Base-by-base conservation (phyloP, 176 grass and related monocot species). In the Elymus sibiricus region DNA sequence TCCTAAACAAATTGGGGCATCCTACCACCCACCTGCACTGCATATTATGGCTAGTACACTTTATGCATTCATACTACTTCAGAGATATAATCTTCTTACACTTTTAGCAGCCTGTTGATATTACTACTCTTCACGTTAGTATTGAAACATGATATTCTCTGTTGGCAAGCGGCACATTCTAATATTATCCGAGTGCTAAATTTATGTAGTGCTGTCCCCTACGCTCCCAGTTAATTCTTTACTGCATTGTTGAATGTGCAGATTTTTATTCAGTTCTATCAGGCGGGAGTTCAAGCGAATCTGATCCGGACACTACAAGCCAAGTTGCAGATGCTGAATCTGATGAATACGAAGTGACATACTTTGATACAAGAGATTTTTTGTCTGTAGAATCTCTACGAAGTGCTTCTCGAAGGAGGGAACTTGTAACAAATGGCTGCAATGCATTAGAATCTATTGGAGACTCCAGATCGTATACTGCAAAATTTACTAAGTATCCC, bases 261-360 rank as follows among this genome's bases (percentile, higher is more conserved):
- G 95, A 98, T 90, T 98, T 98, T 86, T 98, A 92, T 88, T 98
- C 95, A 78, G 93, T 98, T 79, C 76, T 98, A 75, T 98, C 95
- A 84, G 95, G 92, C 81, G 95, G 93, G 31, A 93, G 89, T 87
- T 87, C 77, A 79, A 98, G 89, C 11, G 93, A 98, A 69, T 98
- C 95, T 69, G 95, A 98, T 85, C 88, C 87, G 17, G 95, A 98
- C 69, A 95, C 89, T 87, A 89, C 84, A 88, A 95, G 95, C 86
- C 95, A 95, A 90, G 86, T 86, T 32, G 88, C 89, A 69, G 88
- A 98, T 88, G 83, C 68, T 42, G 95, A 98, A 86, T 92, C 95
- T 19, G 93, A 98, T 72, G 91, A 95, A 88, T 91, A 93, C 84
- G 93, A 98, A 70, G 84, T 70, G 22, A 89, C 81, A 76, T 98